A percentile compares a stretch with the other conserved stretches of the same genome.
phyloP scores from a whole-genome alignment of 106 monocot genomes.

The Dioscorea dumetorum region DNA sequence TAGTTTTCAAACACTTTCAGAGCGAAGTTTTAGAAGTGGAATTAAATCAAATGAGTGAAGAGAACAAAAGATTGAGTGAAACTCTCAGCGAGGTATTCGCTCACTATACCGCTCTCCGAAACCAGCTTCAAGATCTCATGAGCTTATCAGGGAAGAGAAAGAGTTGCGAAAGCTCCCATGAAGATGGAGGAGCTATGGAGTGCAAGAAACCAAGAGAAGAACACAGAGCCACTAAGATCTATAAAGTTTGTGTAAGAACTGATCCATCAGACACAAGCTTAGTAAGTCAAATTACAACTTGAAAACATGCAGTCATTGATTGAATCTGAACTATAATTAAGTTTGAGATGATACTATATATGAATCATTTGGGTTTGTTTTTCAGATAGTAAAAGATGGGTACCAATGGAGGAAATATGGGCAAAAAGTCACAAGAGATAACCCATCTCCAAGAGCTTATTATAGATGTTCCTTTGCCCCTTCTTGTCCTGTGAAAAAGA shows the following conservation, averaged over 20 bases:
- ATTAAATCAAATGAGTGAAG: slow-evolving; percentile 35
- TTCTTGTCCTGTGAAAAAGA: slow-evolving; percentile 76
- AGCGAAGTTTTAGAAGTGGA: slow-evolving; percentile 14
- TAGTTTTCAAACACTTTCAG: not conserved
- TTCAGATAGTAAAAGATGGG: slow-evolving; percentile 43
- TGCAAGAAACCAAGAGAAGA: slow-evolving; percentile 24
- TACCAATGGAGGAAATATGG: slow-evolving; percentile 81
- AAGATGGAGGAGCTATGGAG: not conserved
- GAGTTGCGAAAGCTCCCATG: slow-evolving; percentile 11
- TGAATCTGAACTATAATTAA: not conserved
- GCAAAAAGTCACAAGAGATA: slow-evolving; percentile 75
- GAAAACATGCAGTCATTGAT: not conserved
- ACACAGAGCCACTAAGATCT: slow-evolving; percentile 28
- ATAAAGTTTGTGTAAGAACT: slow-evolving; percentile 29
- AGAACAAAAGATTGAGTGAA: slow-evolving; percentile 47
- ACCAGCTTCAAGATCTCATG: slow-evolving; percentile 24
- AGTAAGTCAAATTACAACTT: slow-evolving; percentile 21
- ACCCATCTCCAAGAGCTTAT: slow-evolving; percentile 79
- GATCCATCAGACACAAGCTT: slow-evolving; percentile 43
- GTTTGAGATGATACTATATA: not conserved
- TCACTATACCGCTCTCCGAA: slow-evolving; percentile 22
- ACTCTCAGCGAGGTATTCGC: slow-evolving; percentile 24
- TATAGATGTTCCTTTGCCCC: slow-evolving; percentile 82
- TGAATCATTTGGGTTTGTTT: not conserved
- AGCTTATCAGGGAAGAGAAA: slow-evolving; percentile 24